These are phyloP conservation scores for Mercurialis annua DNA, from an alignment of 345 rosid species.

Conservation along the genomic window DNA sequence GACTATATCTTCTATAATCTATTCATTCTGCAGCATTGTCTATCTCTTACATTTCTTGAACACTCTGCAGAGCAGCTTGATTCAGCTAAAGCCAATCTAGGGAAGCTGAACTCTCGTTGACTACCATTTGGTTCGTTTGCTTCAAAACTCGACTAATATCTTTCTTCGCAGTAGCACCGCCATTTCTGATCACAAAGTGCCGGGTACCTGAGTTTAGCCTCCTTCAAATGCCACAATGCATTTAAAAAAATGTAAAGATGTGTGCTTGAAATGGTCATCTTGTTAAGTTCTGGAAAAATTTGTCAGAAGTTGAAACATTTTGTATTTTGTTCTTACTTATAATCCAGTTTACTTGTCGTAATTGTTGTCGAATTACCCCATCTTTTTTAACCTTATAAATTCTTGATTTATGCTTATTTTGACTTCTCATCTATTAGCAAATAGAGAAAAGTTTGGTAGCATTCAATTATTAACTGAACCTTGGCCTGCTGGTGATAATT, in stretches of 20 bases:
- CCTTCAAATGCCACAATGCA: not conserved
- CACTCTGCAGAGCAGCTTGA: slow-evolving; percentile 47
- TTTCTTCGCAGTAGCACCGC: not conserved
- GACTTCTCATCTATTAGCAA: too few species aligned
- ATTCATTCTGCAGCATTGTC: not conserved
- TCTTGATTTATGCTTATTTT: too few species aligned
- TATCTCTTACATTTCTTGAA: not conserved
- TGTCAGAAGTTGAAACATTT: not conserved
- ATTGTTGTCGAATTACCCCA: not conserved
- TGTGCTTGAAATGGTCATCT: too few species aligned
- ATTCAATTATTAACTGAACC: too few species aligned
- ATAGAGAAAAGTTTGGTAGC: too few species aligned
- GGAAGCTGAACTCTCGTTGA: slow-evolving; percentile 27
- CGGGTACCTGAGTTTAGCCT: not conserved
- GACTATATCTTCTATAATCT: not conserved
- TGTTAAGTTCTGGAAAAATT: not conserved
- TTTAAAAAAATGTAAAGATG: too few species aligned
- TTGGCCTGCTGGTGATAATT: too few species aligned
- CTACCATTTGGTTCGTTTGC: not conserved
- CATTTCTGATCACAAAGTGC: not conserved
- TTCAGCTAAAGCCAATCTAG: slow-evolving; percentile 39
- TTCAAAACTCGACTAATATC: not conserved
- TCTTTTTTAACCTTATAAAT: too few species aligned
- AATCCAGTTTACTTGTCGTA: not conserved
- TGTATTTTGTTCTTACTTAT: not conserved